phyloP scores from a whole-genome alignment of 225 moss, liverwort and hornwort genomes.

The Neckera pumila region DNA sequence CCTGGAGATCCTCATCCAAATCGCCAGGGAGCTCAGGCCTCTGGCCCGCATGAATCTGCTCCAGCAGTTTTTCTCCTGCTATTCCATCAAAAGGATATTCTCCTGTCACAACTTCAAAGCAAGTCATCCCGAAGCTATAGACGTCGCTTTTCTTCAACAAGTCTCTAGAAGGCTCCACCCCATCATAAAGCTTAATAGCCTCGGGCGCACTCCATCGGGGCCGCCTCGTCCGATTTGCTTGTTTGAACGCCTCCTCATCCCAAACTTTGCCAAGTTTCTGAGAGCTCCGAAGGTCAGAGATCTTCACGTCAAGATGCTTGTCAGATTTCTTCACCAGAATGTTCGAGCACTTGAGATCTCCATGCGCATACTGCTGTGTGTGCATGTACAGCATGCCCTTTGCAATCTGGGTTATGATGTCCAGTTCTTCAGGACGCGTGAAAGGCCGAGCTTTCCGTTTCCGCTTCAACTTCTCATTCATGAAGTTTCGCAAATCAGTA shows the following conservation, averaged over 20 bases:
- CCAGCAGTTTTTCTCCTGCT: background rate
- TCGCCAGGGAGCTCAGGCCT: background rate
- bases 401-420: slow-evolving; percentile 22
- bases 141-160: background rate
- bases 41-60: background rate
- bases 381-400: slow-evolving; percentile 17
- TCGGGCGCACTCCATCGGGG: background rate
- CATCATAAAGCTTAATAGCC: background rate
- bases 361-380: background rate
- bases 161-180: background rate
- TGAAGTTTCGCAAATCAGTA: background rate
- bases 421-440: background rate
- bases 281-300: background rate
- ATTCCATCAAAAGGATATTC: background rate
- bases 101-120: background rate
- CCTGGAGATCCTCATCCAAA: background rate
- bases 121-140: background rate
- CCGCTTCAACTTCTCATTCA: background rate
- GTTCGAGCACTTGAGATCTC: slow-evolving; percentile 24
- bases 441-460: background rate
- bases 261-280: background rate
- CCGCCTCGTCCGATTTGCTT: background rate
- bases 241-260: background rate
- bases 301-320: slow-evolving; percentile 2
- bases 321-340: slow-evolving; percentile 2